Base-by-base conservation (phyloP, 164 flowering plant species). In the Nymphaea colorata region DNA sequence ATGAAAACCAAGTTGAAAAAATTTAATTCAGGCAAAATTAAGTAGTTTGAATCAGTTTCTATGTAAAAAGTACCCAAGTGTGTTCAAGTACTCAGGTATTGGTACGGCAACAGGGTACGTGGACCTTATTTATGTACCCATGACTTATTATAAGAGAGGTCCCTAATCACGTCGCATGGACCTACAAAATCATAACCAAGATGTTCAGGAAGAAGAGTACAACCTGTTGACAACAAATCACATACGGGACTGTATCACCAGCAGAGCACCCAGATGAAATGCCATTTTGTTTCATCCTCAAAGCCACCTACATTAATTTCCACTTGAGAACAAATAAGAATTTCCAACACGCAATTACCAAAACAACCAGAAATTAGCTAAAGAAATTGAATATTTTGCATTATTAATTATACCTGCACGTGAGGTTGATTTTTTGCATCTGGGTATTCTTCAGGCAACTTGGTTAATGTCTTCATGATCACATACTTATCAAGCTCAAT, bases 381-480 rank as follows among this genome's bases (percentile, higher is more conserved):
- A 25, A 25, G 1, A 25, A 25, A 25, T 25, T 55, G 59, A 55
- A 16, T 55, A 55, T 55, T 25, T 16, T 8, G 59, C 59, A 55
- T 16, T 8, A 55, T 8, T 55, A 1, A 55, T 1, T 16, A 76
- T 70, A 90, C 99, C 76, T 86, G 90, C 74, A 94, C 99, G 79
- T 94, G 99, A 16, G 99, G 99, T 76, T 91, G 99, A 76, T 81
- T 94, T 78, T 80, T 94, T 75, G 89, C 93, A 84, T 93, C 99
- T 63, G 99, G 91, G 68, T 94, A 94, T 42, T 94, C 92, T 81
- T 94, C 98, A 45, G 99, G 98, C 55, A 89, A 81, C 82, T 87
- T 94, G 62, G 96, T 91, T 74, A 94, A 76, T 68, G 96, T 69
- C 78, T 94, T 94, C 66, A 91, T 94, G 75, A 94, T 94, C 62